Conservation (phyloP, 495 filamentous ascomycete genomes). For the Trichoderma gamsii region DNA sequence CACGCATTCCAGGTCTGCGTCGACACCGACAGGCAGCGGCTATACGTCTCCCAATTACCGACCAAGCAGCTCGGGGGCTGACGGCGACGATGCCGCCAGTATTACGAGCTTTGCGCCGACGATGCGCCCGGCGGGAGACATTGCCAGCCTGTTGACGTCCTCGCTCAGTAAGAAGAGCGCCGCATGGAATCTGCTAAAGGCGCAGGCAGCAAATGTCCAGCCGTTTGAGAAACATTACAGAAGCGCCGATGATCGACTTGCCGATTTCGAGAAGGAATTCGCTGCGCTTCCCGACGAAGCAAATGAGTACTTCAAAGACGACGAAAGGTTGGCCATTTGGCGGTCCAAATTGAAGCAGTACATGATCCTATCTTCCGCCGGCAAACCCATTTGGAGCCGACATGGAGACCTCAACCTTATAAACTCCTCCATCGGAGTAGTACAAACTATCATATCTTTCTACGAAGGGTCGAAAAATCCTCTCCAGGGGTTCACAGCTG, state of each 20-base stretch:
- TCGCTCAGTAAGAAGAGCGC: slow-evolving; percentile 51
- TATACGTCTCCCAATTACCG: slow-evolving; percentile 28
- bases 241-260: slow-evolving; percentile 48
- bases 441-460: slow-evolving; percentile 97
- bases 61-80: slow-evolving; percentile 27
- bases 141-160: slow-evolving; percentile 77
- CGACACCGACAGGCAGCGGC: slow-evolving; percentile 28
- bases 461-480: slow-evolving; percentile 74
- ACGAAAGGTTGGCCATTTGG: slow-evolving; percentile 64
- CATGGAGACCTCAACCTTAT: slow-evolving; percentile 86
- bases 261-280: slow-evolving; percentile 70
- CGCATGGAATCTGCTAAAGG: slow-evolving; percentile 53
- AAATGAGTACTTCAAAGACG: slow-evolving; percentile 50
- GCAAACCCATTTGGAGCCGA: slow-evolving; percentile 96
- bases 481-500: slow-evolving; percentile 76
- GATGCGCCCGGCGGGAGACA: slow-evolving; percentile 62
- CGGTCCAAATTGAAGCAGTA: slow-evolving; percentile 92
- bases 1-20: slow-evolving; percentile 35
- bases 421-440: slow-evolving; percentile 88
- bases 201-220: slow-evolving; percentile 51
- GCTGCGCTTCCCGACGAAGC: slow-evolving; percentile 64
- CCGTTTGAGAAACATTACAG: slow-evolving; percentile 47
- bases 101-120: slow-evolving; percentile 77
- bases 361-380: slow-evolving; percentile 88
- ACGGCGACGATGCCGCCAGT: slow-evolving; percentile 74